phyloP scores from a whole-genome alignment of 2,329 filamentous ascomycete genomes.

The Amphichorda felina region DNA sequence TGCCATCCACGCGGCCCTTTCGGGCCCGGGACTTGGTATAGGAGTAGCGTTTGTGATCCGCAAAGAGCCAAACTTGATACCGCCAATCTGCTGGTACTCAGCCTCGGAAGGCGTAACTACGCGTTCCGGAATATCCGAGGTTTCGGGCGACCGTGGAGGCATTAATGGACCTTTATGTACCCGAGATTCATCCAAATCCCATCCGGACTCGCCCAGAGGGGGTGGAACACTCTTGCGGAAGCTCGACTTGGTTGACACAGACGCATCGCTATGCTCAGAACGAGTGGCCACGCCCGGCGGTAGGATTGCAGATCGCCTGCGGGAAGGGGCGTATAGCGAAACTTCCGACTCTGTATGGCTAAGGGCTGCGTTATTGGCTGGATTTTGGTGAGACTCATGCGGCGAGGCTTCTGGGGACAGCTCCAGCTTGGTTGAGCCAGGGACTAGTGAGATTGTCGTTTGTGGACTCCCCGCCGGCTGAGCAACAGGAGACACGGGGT shows the following conservation, averaged over 20 bases:
- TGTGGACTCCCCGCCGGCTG: no score
- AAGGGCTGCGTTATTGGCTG: not conserved
- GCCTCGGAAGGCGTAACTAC: conserved; percentile 32
- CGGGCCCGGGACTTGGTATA: conserved; percentile 23
- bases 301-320: conserved; percentile 34
- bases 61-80: conserved; percentile 49
- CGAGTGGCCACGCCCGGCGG: conserved; percentile 39
- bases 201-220: conserved; percentile 18
- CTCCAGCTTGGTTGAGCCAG: no score
- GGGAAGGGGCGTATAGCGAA: conserved; percentile 33
- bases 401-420: no score
- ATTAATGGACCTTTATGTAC: not conserved
- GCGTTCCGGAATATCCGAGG: conserved; percentile 10
- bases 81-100: conserved; percentile 48
- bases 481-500: no score
- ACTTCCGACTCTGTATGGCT: conserved; percentile 29
- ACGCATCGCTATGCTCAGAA: conserved; percentile 10
- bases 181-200: no score
- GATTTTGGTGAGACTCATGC: not conserved
- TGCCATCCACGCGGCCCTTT: not conserved
- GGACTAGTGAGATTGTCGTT: no score
- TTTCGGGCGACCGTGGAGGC: not conserved
- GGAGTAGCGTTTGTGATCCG: conserved; percentile 51
- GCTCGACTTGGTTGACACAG: conserved; percentile 15
- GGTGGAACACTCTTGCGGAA: conserved; percentile 24